phyloP scores from a whole-genome alignment of 1,284 basidiomycete species.

The Tylopilus sp. region DNA sequence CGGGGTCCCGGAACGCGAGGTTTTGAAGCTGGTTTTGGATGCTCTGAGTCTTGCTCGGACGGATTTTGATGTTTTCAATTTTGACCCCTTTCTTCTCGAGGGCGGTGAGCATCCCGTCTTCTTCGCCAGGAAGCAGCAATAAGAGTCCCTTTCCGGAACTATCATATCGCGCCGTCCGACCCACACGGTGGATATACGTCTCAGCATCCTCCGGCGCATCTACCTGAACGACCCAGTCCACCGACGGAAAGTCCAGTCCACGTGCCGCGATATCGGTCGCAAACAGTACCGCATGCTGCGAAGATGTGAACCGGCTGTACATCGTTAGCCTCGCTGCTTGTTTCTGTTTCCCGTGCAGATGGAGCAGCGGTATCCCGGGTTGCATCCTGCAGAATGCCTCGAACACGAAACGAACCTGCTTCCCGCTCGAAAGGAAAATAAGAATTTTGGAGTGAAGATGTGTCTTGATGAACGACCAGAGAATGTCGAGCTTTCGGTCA shows the following conservation, averaged over 20 bases:
- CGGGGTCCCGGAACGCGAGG: slow-evolving; percentile 91
- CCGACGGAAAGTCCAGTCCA: slow-evolving; percentile 93
- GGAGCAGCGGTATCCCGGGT: slow-evolving; percentile 87
- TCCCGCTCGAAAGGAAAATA: slow-evolving; percentile 93
- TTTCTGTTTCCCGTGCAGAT: slow-evolving; percentile 97
- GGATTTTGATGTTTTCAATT: slow-evolving; percentile 85
- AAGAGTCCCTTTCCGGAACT: slow-evolving; percentile 85
- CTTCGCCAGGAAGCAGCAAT: slow-evolving; percentile 86
- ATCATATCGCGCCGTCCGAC: slow-evolving; percentile 92
- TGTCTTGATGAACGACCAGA: slow-evolving; percentile 95
- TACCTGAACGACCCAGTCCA: slow-evolving; percentile 98
- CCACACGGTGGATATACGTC: slow-evolving; percentile 97
- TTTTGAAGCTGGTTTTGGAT: slow-evolving; percentile 90
- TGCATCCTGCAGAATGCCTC: slow-evolving; percentile 95
- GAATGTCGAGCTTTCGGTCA: slow-evolving; percentile 85
- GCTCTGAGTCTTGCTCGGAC: slow-evolving; percentile 82
- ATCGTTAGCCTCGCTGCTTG: slow-evolving; percentile 83
- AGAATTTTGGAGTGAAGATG: slow-evolving; percentile 92
- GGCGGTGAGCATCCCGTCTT: slow-evolving; percentile 79
- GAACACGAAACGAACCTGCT: slow-evolving; percentile 97
- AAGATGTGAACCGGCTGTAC: slow-evolving; percentile 78
- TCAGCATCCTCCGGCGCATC: slow-evolving; percentile 98
- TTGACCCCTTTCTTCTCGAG: slow-evolving; percentile 75
- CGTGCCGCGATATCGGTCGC: slow-evolving; percentile 98
- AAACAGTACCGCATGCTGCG: slow-evolving; percentile 79